These are phyloP conservation scores for Pleurotus djamor DNA, from an alignment of 768 basidiomycete species.

Conservation along the genomic window DNA sequence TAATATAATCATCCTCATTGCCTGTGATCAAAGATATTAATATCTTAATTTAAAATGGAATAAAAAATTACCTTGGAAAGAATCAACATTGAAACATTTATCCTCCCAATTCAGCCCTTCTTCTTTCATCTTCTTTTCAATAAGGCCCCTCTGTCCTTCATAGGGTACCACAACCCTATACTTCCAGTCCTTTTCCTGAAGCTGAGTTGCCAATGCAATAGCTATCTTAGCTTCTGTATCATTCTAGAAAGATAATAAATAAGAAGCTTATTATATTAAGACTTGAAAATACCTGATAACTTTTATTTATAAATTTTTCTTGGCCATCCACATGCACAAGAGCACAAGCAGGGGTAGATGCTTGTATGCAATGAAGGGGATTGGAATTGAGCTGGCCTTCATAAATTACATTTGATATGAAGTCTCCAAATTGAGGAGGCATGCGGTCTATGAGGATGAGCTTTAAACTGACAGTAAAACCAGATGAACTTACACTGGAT, in stretches of 20 bases:
- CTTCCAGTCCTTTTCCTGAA: conserved; percentile 44
- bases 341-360: conserved; percentile 45
- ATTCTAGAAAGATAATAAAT: conserved; percentile 44
- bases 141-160: conserved; percentile 61
- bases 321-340: conserved; percentile 61
- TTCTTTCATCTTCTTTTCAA: conserved; percentile 56
- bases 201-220: conserved; percentile 52
- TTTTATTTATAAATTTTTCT: conserved; percentile 16
- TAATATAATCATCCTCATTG: conserved; percentile 79
- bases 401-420: conserved; percentile 73
- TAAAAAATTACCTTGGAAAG: conserved; percentile 26
- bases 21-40: conserved; percentile 36
- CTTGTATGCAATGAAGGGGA: conserved; percentile 45
- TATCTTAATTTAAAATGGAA: no score
- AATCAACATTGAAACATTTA: conserved; percentile 83
- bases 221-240: conserved; percentile 51
- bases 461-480: conserved; percentile 8
- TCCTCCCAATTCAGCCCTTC: conserved; percentile 58
- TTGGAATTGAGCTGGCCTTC: conserved; percentile 54
- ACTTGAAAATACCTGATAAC: conserved; percentile 17
- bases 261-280: conserved; percentile 17
- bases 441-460: conserved; percentile 60
- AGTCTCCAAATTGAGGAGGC: conserved; percentile 75
- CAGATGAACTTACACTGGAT: conserved; percentile 62
- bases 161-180: conserved; percentile 82